phyloP scores from a whole-genome alignment of 1,284 basidiomycete genomes.

The Cutaneotrichosporon sp. region DNA sequence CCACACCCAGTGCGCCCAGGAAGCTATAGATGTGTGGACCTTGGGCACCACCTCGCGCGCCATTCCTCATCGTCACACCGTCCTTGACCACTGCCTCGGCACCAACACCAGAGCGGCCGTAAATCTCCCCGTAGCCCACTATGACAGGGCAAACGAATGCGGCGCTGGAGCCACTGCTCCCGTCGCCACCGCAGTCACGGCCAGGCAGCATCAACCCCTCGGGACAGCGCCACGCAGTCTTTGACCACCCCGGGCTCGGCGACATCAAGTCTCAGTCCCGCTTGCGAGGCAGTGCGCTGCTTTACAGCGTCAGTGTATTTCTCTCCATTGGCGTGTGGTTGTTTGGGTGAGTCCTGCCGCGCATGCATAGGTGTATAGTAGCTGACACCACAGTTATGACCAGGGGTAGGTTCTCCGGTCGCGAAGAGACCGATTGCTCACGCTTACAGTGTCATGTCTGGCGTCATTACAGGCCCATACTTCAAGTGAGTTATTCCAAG shows the following conservation, averaged over 20 bases:
- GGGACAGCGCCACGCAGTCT: background rate
- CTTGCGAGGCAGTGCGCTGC: slow-evolving; percentile 60
- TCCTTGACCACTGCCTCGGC: too few species aligned
- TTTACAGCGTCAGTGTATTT: slow-evolving; percentile 48
- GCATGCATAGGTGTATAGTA: background rate
- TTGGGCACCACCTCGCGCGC: too few species aligned
- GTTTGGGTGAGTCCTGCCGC: slow-evolving; percentile 56
- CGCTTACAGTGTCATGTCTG: slow-evolving; percentile 40
- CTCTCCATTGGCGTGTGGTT: slow-evolving; percentile 52
- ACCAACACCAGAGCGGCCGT: too few species aligned
- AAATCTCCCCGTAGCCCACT: background rate
- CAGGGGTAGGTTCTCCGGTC: slow-evolving; percentile 61
- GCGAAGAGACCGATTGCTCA: background rate
- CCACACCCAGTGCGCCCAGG: too few species aligned
- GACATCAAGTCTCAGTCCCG: slow-evolving; percentile 5
- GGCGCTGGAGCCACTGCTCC: background rate
- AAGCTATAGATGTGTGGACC: too few species aligned
- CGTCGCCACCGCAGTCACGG: background rate
- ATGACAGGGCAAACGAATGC: background rate
- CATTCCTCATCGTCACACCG: too few species aligned
- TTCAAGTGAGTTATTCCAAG: slow-evolving; percentile 57
- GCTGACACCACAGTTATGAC: slow-evolving; percentile 58
- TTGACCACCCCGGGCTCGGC: background rate
- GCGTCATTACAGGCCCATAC: slow-evolving; percentile 88
- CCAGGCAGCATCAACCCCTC: background rate